phyloP scores from a whole-genome alignment of 139 green algal genomes.

The Parachlorella kessleri region DNA sequence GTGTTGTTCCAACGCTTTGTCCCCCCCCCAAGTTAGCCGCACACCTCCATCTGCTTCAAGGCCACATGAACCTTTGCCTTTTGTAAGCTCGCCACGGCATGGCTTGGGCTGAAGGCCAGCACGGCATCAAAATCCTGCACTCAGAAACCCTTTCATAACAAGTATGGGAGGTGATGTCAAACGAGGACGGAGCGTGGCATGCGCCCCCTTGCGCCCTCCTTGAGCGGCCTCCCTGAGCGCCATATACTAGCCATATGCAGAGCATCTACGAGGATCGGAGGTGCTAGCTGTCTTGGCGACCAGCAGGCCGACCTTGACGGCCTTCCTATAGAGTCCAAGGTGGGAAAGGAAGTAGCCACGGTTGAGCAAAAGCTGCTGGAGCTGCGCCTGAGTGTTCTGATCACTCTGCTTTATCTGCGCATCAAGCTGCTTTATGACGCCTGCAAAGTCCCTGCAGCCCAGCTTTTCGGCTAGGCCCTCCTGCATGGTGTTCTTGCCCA shows the following conservation, averaged over 20 bases:
- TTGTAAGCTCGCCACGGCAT: conserved; percentile 47
- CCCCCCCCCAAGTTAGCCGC: no score
- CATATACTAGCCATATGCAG: background rate
- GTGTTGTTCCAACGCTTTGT: no score
- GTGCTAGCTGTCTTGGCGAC: background rate
- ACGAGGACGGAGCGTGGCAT: background rate
- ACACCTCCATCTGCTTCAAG: conserved; percentile 63
- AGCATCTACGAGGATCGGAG: background rate
- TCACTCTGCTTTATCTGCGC: background rate
- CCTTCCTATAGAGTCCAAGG: conserved; percentile 72
- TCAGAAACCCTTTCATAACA: no score
- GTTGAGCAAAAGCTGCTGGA: conserved; percentile 59
- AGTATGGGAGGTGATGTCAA: background rate
- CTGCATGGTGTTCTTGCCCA: no score
- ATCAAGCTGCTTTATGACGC: background rate
- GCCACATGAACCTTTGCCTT: conserved; percentile 66
- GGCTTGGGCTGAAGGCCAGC: conserved; percentile 26
- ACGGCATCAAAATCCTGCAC: conserved; percentile 73
- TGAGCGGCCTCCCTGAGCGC: no score
- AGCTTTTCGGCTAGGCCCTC: no score
- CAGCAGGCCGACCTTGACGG: conserved; percentile 69
- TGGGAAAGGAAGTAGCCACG: conserved; percentile 64
- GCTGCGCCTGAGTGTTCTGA: background rate
- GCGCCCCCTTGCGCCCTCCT: no score
- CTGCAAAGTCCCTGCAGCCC: background rate